phyloP scores from a whole-genome alignment of 176 grass and related monocot species.

The Triticum dicoccoides region DNA sequence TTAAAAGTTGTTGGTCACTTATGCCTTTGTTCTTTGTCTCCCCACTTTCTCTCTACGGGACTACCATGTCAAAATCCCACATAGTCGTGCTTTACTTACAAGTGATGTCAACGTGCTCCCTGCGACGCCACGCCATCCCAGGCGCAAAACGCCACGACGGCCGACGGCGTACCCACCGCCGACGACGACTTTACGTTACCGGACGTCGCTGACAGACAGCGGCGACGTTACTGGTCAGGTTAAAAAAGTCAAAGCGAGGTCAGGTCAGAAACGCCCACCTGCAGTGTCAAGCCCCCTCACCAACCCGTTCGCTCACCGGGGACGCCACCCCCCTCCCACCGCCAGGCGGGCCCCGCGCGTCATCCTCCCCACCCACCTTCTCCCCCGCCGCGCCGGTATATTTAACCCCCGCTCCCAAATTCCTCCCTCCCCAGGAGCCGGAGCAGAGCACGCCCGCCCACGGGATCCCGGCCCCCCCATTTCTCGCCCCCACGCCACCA shows the following conservation, averaged over 20 bases:
- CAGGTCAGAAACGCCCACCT: not conserved
- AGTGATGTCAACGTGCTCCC: too few species aligned
- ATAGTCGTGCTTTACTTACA: too few species aligned
- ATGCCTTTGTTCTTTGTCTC: too few species aligned
- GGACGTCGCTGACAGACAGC: too few species aligned
- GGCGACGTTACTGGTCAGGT: not conserved
- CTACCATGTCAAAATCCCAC: too few species aligned
- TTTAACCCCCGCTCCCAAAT: conserved; percentile 11
- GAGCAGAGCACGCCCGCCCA: not conserved
- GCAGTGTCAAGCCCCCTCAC: not conserved
- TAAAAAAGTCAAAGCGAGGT: not conserved
- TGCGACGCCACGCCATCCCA: too few species aligned
- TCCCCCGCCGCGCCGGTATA: conserved; percentile 34
- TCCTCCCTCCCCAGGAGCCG: not conserved
- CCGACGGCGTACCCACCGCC: too few species aligned
- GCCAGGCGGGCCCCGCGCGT: not conserved
- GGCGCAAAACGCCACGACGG: too few species aligned
- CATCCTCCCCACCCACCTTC: conserved; percentile 29
- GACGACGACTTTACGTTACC: not conserved
- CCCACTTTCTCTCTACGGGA: too few species aligned
- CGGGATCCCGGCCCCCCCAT: conserved; percentile 26
- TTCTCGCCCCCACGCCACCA: not conserved
- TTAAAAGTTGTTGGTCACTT: too few species aligned
- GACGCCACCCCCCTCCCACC: not conserved
- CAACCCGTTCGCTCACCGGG: not conserved